Conservation (phyloP, 345 rosid genomes). For the Eucalyptus melliodora region DNA sequence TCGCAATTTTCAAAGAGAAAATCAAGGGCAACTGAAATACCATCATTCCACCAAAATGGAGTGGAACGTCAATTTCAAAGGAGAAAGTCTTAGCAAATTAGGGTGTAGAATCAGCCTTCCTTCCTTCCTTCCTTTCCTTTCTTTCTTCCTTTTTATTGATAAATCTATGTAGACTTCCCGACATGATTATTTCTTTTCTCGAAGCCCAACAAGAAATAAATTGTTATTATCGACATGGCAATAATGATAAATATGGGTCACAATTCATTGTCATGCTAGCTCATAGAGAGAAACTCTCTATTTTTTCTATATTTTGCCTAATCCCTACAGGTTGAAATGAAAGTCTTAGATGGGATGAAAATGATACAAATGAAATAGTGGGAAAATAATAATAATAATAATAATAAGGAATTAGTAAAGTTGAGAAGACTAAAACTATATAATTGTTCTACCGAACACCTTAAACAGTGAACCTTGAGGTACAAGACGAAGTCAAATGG, state of each 20-base stretch:
- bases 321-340: too few relatives aligned
- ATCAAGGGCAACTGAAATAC: background rate
- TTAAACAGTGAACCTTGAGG: background rate
- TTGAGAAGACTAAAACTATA: background rate
- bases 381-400: background rate
- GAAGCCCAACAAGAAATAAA: background rate
- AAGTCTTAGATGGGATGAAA: background rate
- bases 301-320: background rate
- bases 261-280: fast-evolving
- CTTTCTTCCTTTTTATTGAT: background rate
- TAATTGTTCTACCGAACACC: background rate
- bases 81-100: background rate
- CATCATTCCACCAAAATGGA: background rate
- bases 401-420: background rate
- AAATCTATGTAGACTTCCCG: background rate
- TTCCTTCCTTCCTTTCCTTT: background rate
- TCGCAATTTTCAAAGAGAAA: background rate
- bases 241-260: background rate
- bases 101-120: background rate
- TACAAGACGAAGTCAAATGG: background rate
- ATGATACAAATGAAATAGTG: background rate
- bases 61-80: background rate
- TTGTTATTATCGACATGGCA: fast-evolving
- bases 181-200: background rate
- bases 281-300: background rate